Evolutionary conservation across 768 basidiomycete species (phyloP).

Genomic region (Pulveroboletus frians): DNA sequence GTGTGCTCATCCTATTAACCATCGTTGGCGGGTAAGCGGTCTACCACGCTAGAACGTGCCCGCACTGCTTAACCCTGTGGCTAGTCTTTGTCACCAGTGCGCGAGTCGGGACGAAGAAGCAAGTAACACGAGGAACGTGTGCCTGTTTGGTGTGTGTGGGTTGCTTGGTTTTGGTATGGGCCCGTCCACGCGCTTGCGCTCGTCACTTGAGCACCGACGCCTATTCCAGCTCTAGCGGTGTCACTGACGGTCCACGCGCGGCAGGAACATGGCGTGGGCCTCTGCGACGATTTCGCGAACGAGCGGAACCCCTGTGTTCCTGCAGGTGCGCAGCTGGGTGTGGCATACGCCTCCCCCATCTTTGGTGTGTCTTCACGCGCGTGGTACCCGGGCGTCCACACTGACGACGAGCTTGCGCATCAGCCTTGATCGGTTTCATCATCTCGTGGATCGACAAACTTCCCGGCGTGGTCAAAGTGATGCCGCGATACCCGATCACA

Average conservation of each 20-base stretch:
- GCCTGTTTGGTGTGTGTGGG: slow-evolving; percentile 18
- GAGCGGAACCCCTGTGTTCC: slow-evolving; percentile 16
- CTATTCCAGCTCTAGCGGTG: slow-evolving; percentile 12
- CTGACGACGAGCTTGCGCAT: neutral
- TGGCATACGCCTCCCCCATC: slow-evolving; percentile 28
- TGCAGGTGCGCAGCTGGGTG: slow-evolving; percentile 21
- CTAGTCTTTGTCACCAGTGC: slow-evolving; percentile 16
- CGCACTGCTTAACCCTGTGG: neutral
- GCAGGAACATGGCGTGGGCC: slow-evolving; percentile 9
- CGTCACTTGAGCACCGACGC: neutral
- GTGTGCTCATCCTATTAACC: slow-evolving; percentile 7
- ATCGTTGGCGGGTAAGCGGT: slow-evolving; percentile 20
- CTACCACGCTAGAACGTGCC: neutral
- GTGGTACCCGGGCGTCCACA: neutral
- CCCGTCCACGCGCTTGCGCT: neutral
- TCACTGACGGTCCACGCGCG: slow-evolving; percentile 28
- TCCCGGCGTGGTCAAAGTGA: slow-evolving; percentile 24
- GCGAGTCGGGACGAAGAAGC: slow-evolving; percentile 12
- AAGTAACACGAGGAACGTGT: slow-evolving; percentile 21
- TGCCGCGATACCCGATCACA: slow-evolving; percentile 22
- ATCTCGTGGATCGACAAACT: slow-evolving; percentile 28
- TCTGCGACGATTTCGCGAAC: slow-evolving; percentile 30
- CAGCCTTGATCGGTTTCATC: slow-evolving; percentile 20
- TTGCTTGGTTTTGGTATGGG: slow-evolving; percentile 18
- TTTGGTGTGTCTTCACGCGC: slow-evolving; percentile 20